Evolutionary conservation across 345 rosid species (phyloP).

Genomic region (Gynandropsis gynandra): DNA sequence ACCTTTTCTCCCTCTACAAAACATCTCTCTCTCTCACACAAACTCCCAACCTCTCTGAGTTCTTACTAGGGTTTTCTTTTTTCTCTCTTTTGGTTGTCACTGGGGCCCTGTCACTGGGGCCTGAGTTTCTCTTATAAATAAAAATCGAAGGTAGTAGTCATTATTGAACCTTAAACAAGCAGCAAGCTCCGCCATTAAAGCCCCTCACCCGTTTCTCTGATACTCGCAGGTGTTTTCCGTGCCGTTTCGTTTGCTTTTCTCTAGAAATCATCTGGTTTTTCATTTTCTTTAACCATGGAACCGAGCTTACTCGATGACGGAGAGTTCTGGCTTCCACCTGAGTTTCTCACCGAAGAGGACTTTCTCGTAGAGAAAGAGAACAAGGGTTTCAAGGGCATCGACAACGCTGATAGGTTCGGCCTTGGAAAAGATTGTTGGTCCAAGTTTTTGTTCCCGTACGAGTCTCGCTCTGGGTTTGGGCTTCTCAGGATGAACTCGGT

Average conservation of each 20-base stretch:
- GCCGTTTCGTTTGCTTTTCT: neutral
- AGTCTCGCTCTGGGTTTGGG: conserved; percentile 31
- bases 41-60: neutral
- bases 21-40: conserved; percentile 15
- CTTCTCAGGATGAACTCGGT: conserved; percentile 28
- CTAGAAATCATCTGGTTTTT: neutral
- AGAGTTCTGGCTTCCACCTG: conserved; percentile 68
- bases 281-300: conserved; percentile 32
- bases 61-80: too few species aligned
- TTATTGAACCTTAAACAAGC: conserved; percentile 40
- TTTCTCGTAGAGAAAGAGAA: conserved; percentile 25
- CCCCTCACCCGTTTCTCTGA: neutral
- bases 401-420: conserved; percentile 8
- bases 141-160: neutral
- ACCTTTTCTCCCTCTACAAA: conserved; percentile 27
- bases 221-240: neutral
- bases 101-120: too few species aligned
- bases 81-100: neutral
- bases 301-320: conserved; percentile 45
- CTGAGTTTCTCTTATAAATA: conserved; percentile 9
- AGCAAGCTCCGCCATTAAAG: conserved; percentile 23
- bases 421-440: conserved; percentile 17
- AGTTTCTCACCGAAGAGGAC: conserved; percentile 68
- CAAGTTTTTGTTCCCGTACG: conserved; percentile 19
- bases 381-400: neutral